Base-by-base conservation (phyloP, 306 rosid genomes). In the Phaseolus lunatus region DNA sequence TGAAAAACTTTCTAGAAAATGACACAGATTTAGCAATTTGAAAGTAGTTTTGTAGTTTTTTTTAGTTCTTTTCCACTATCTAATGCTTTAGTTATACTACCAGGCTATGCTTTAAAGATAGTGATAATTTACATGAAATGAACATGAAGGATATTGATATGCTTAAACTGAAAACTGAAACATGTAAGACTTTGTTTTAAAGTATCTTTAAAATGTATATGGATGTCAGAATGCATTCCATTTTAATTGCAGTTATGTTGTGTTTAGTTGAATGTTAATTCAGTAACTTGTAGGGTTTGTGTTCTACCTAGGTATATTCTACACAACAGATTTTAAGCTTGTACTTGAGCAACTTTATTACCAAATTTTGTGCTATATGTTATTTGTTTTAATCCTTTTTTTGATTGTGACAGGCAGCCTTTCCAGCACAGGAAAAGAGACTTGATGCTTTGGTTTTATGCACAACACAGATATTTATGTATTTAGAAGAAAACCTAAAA, bases 401-500 rank as follows among this genome's bases (percentile, higher is more conserved):
- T 68, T 44, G 75, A 72, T 72, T 81, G 56, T 70, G 23, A 77
- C 86, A 94, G 98, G 93, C 91, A 24, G 96, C 94, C 73, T 94
- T 94, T 85, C 94, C 96, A 74, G 95, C 92, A 67, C 93, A 87
- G 80, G 98, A 92, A 79, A 94, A 89, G 87, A 86, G 98, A 81
- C 78, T 92, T 67, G 98, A 94, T 85, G 97, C 97, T 86, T 83
- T 92, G 79, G 73, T 89, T 83, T 73, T 90, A 77, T 90, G 97
- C 83, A 83, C 95, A 73, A 66, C 89, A 70, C 97, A 94, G 83
- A 85, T 89, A 70, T 84, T 94, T 81, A 80, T 82, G 56, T 88
- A 92, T 90, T 86, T 94, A 84, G 97, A 90, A 75, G 98, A 94
- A 85, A 92, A 90, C 84, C 82, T 94, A 75, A 94, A 86, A 84